These are phyloP conservation scores for Syzygium malaccense DNA, from an alignment of 441 rosid species.

Conservation along the genomic window DNA sequence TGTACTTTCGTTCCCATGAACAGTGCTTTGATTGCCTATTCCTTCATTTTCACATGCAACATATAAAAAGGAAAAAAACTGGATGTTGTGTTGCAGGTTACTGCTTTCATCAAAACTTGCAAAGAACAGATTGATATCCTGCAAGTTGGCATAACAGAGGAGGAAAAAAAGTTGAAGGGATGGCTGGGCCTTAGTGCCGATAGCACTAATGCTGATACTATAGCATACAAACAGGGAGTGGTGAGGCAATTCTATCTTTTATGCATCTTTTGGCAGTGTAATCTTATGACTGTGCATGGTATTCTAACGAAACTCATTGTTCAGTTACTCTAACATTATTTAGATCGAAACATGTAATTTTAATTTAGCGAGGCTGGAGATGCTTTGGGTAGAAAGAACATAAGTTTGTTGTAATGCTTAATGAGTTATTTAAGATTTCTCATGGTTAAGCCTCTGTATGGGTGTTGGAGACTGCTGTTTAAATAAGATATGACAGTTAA, in stretches of 20 bases:
- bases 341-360: background rate
- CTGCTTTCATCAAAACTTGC: slow-evolving; percentile 78
- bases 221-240: slow-evolving; percentile 97
- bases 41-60: background rate
- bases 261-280: background rate
- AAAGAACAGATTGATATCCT: slow-evolving; percentile 88
- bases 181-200: slow-evolving; percentile 69
- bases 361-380: background rate
- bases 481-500: background rate
- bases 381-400: background rate
- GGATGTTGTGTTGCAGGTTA: slow-evolving; percentile 35
- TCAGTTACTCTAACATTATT: background rate
- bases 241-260: slow-evolving; percentile 31
- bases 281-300: background rate
- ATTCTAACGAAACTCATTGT: background rate
- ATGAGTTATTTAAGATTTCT: background rate
- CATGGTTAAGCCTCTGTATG: background rate
- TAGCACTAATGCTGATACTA: slow-evolving; percentile 57
- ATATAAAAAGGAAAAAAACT: background rate
- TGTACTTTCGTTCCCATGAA: background rate
- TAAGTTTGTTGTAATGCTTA: background rate
- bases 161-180: slow-evolving; percentile 65
- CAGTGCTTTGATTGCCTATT: background rate
- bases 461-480: background rate
- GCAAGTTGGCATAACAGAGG: slow-evolving; percentile 60